Evolutionary conservation across 495 filamentous ascomycete genomes (phyloP), one percentile per base, ranked within the genome.

Genomic region (Rhypophila decipiens): DNA sequence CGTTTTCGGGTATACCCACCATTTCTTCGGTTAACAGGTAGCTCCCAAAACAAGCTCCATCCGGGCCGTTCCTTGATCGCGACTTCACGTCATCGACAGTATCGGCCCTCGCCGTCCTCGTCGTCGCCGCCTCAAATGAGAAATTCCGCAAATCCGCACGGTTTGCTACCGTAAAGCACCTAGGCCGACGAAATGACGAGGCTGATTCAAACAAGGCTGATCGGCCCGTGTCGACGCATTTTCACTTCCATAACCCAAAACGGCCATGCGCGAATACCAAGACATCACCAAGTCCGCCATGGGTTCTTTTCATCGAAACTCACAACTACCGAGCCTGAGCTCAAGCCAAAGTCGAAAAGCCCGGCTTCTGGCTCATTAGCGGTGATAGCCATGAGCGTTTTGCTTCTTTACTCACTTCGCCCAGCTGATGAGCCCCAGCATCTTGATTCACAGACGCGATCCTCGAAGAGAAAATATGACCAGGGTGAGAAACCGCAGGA

Each of bases 321-420:
- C n/a, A n/a, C n/a, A n/a, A n/a, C n/a, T n/a, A 29, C 2, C 49
- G 38, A 23, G 27, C 7, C 7, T 7, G 40, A 50, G 36, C 20
- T 39, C 2, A 41, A 49, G 37, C 27, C 49, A 18, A 53, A 56
- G 19, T 39, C 42, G 18, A 44, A 44, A 18, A 48, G 36, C 33
- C 43, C 24, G 20, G 24, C 44, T 7, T 29, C 49, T 36, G 42
- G 53, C 45, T 44, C 49, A 11, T 17, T 55, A 41, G 53, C 57
- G 43, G 59, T 61, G 49, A 52, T 64, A 21, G 23, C 55, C 50
- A 46, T 67, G 43, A 57, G 65, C 61, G 60, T 53, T 29, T 58
- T 68, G 56, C 61, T 74, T 60, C 56, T 66, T 37, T 63, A 64
- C 51, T 64, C 61, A 48, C 62, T 74, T 39, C 69, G 65, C 58